phyloP scores from a whole-genome alignment of 768 basidiomycete species.

The Tricholoma flavovirens region DNA sequence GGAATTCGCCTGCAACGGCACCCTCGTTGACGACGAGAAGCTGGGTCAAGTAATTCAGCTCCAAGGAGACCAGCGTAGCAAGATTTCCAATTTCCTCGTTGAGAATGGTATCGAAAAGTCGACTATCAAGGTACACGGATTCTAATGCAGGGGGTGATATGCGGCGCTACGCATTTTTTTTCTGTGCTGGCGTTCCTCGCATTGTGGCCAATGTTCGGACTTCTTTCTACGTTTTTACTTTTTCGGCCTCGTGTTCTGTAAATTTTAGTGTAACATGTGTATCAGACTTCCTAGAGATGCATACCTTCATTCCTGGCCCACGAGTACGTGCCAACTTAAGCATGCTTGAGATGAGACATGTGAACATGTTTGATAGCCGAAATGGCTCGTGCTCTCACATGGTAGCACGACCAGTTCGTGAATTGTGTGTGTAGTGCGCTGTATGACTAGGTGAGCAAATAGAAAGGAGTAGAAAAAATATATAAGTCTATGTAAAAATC shows the following conservation, averaged over 20 bases:
- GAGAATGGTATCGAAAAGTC: constrained; percentile 74
- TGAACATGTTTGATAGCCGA: no score
- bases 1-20: constrained; percentile 99
- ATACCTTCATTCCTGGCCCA: no score
- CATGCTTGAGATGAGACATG: no score
- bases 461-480: no score
- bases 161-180: constrained; percentile 6
- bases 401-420: no score
- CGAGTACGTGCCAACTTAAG: no score
- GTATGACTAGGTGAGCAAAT: no score
- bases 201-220: not conserved
- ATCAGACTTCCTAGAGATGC: not conserved
- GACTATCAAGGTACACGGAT: constrained; percentile 85
- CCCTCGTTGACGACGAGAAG: constrained; percentile 91
- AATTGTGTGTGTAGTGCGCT: no score
- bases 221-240: not conserved
- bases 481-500: no score
- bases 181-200: constrained; percentile 1
- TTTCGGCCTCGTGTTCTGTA: constrained; percentile 5
- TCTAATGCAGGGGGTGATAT: constrained; percentile 38
- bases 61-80: constrained; percentile 93
- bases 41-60: constrained; percentile 97
- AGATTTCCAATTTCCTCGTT: constrained; percentile 83
- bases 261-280: constrained; percentile 8
- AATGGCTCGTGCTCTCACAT: no score